These are phyloP conservation scores for Batrachochytrium dendrobatidis DNA, from an alignment of 371 early-diverging fungal species.

Conservation along the genomic window DNA sequence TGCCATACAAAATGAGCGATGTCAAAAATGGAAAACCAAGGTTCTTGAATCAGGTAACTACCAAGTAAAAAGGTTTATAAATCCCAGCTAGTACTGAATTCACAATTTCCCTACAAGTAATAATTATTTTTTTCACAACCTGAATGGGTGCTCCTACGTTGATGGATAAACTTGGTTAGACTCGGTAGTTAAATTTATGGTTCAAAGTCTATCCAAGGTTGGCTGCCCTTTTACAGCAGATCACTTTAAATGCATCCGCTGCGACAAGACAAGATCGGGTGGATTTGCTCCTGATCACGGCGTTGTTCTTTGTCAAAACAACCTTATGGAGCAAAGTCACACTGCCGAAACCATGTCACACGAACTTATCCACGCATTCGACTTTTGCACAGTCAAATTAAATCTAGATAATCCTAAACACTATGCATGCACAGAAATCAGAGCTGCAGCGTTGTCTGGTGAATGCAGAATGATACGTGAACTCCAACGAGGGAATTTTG, in stretches of 20 bases:
- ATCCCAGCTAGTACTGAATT: too few species aligned
- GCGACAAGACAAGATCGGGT: conserved; percentile 62
- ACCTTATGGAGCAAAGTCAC: conserved; percentile 55
- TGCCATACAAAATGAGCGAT: too few species aligned
- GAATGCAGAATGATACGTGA: conserved; percentile 89
- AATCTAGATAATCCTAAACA: conserved; percentile 71
- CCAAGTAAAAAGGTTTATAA: too few species aligned
- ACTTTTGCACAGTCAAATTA: conserved; percentile 68
- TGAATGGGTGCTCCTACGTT: too few species aligned
- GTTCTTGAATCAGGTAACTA: too few species aligned
- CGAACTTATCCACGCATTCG: conserved; percentile 89
- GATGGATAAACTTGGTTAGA: too few species aligned
- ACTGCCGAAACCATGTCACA: conserved; percentile 84
- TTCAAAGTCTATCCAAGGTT: conserved; percentile 51
- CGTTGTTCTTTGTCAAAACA: conserved; percentile 75
- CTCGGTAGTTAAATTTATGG: conserved; percentile 5
- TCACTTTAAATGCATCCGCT: conserved; percentile 66
- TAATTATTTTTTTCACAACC: too few species aligned
- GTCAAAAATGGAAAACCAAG: too few species aligned
- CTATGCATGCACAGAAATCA: conserved; percentile 89
- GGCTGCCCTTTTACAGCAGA: conserved; percentile 51
- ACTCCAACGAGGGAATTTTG: conserved; percentile 65
- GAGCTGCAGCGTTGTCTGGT: conserved; percentile 87
- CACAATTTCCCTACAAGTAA: too few species aligned
- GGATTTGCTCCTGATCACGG: conserved; percentile 39